These are phyloP conservation scores for Aaosphaeria arxii DNA, from an alignment of 2,329 filamentous ascomycete genomes.

Conservation along the genomic window DNA sequence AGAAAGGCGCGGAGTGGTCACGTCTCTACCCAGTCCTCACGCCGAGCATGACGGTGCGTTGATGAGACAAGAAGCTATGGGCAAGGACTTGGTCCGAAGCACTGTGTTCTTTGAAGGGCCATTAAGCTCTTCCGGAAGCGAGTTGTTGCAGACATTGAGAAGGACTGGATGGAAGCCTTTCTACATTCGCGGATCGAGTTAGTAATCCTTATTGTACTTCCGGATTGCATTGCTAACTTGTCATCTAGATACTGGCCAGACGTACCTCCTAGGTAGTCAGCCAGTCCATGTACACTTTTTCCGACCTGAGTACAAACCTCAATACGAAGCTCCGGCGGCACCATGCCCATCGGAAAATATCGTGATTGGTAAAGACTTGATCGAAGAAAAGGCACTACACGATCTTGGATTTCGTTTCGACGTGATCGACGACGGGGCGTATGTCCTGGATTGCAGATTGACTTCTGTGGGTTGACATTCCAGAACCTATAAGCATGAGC, in stretches of 20 bases:
- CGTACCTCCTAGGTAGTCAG: slow-evolving; percentile 16
- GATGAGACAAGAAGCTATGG: neutral
- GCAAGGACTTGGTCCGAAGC: slow-evolving; percentile 2
- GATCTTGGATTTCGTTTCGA: slow-evolving; percentile 9
- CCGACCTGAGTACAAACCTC: slow-evolving; percentile 15
- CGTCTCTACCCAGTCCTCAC: neutral
- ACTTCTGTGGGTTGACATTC: slow-evolving; percentile 10
- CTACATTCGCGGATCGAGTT: slow-evolving; percentile 17
- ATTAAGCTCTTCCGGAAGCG: slow-evolving; percentile 11
- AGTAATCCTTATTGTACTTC: neutral
- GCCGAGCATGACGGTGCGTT: neutral
- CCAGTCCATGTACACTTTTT: slow-evolving; percentile 21
- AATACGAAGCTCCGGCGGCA: slow-evolving; percentile 4
- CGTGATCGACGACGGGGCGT: slow-evolving; percentile 5
- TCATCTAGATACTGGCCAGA: slow-evolving; percentile 12
- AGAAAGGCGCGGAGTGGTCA: slow-evolving; percentile 1
- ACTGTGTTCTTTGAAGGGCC: slow-evolving; percentile 20
- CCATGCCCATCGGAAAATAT: slow-evolving; percentile 5
- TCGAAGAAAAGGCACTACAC: slow-evolving; percentile 12
- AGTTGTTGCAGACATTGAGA: slow-evolving; percentile 13
- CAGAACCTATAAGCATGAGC: neutral
- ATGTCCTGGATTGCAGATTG: slow-evolving; percentile 11
- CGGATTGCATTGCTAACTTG: neutral
- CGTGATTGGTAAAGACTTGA: slow-evolving; percentile 8
- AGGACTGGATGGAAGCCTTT: slow-evolving; percentile 15